Evolutionary conservation across 805 yeast species (phyloP).

Genomic region (Kazachstania bromeliacearum): DNA sequence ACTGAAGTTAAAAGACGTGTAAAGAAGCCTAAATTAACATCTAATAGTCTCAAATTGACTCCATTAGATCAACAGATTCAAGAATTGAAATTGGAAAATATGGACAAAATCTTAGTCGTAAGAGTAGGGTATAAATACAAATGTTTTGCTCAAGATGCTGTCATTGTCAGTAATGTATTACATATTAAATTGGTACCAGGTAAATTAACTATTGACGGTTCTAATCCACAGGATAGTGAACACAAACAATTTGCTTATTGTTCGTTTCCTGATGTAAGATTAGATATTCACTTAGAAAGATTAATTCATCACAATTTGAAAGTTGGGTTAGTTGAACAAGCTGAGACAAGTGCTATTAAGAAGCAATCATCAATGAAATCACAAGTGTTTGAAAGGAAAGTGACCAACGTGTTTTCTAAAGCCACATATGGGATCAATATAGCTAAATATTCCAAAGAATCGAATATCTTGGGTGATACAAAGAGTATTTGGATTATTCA

Average conservation of each 20-base stretch:
- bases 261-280: slow-evolving; percentile 69
- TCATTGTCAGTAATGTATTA: slow-evolving; percentile 51
- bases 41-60: slow-evolving; percentile 38
- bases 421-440: slow-evolving; percentile 55
- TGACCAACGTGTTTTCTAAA: slow-evolving; percentile 66
- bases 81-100: slow-evolving; percentile 49
- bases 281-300: slow-evolving; percentile 68
- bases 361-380: slow-evolving; percentile 39
- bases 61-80: slow-evolving; percentile 76
- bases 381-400: slow-evolving; percentile 54
- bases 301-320: slow-evolving; percentile 63
- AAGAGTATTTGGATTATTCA: slow-evolving; percentile 24
- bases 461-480: slow-evolving; percentile 25
- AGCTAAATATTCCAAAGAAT: slow-evolving; percentile 39
- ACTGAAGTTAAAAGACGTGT: not conserved
- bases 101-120: slow-evolving; percentile 65
- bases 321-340: slow-evolving; percentile 81
- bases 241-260: slow-evolving; percentile 68
- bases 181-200: slow-evolving; percentile 71
- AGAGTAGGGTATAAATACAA: slow-evolving; percentile 92
- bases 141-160: slow-evolving; percentile 80
- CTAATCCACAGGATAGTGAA: slow-evolving; percentile 39
- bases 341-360: slow-evolving; percentile 71
- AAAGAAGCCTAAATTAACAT: slow-evolving; percentile 10
- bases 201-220: slow-evolving; percentile 42